Conservation (phyloP, 1,284 basidiomycete species). For the Takashimella koratensis region DNA sequence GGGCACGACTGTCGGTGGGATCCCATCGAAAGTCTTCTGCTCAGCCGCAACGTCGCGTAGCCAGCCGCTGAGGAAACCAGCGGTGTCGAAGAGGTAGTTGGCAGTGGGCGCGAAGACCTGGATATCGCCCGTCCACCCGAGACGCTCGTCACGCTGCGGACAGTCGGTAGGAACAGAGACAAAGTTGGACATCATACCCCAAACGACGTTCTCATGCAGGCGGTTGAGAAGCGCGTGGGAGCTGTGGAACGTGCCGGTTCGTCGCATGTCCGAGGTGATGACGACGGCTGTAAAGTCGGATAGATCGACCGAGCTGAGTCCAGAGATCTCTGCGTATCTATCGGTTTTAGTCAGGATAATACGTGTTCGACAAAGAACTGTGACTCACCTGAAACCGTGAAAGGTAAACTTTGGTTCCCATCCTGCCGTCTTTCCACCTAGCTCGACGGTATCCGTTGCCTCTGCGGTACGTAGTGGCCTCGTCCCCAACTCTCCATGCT, state of each 20-base stretch:
- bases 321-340: slow-evolving; percentile 17
- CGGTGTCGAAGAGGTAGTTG: slow-evolving; percentile 32
- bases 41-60: slow-evolving; percentile 31
- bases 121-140: slow-evolving; percentile 44
- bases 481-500: slow-evolving; percentile 31
- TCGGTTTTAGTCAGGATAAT: not conserved
- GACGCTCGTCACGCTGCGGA: slow-evolving; percentile 43
- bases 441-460: slow-evolving; percentile 16
- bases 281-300: slow-evolving; percentile 28
- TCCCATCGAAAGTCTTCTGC: slow-evolving; percentile 16
- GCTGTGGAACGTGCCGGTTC: slow-evolving; percentile 28
- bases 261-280: slow-evolving; percentile 29
- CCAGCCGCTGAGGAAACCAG: slow-evolving; percentile 29
- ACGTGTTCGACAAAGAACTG: slow-evolving; percentile 8
- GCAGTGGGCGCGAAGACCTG: slow-evolving; percentile 38
- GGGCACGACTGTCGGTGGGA: slow-evolving; percentile 31
- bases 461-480: slow-evolving; percentile 23
- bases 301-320: slow-evolving; percentile 10
- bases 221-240: slow-evolving; percentile 31
- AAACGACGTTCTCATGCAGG: slow-evolving; percentile 34
- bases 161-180: slow-evolving; percentile 41
- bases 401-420: slow-evolving; percentile 27
- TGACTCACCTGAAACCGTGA: slow-evolving; percentile 27
- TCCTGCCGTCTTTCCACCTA: slow-evolving; percentile 5
- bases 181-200: slow-evolving; percentile 35